Conservation (phyloP, 176 grass and related monocot genomes). For the Carex myosuroides region DNA sequence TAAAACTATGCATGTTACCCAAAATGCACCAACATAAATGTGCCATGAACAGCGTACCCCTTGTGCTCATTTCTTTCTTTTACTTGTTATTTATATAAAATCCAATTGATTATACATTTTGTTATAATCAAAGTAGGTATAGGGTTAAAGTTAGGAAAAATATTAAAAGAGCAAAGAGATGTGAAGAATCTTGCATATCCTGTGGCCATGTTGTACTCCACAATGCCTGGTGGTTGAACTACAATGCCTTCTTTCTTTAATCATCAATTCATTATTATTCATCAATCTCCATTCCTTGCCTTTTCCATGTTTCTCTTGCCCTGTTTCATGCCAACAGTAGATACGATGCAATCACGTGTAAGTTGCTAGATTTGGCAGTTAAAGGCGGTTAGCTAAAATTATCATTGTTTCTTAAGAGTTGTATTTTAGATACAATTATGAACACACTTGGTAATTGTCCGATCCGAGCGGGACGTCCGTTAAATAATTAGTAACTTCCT, state of each 20-base stretch:
- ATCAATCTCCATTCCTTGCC: neutral
- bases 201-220: neutral
- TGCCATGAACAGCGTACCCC: neutral
- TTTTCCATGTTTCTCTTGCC: neutral
- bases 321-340: neutral
- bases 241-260: constrained; percentile 15
- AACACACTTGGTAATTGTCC: no score
- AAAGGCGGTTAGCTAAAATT: neutral
- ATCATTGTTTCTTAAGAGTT: neutral
- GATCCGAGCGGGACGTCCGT: no score
- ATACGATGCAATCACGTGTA: neutral
- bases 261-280: neutral
- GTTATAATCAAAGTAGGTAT: neutral
- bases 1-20: neutral
- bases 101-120: neutral
- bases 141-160: constrained; percentile 8
- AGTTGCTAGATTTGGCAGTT: neutral
- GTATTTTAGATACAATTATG: no score
- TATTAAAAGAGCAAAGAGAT: neutral
- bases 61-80: neutral
- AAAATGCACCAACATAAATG: neutral
- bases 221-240: constrained; percentile 24
- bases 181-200: neutral
- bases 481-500: no score
- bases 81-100: neutral